These are phyloP conservation scores for Apiospora hydei DNA, from an alignment of 2,329 filamentous ascomycete species.

Conservation along the genomic window DNA sequence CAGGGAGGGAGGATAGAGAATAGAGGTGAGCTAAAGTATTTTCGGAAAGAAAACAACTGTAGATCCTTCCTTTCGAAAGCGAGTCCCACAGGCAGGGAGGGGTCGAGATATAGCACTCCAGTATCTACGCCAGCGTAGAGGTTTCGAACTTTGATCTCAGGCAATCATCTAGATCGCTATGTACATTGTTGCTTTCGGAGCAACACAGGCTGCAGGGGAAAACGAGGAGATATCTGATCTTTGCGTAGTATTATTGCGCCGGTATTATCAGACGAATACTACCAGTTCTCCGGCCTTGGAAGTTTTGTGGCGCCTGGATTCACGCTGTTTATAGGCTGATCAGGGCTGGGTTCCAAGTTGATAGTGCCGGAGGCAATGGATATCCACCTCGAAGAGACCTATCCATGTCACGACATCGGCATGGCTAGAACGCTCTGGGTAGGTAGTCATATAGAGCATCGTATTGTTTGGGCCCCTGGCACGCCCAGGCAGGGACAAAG, in stretches of 20 bases:
- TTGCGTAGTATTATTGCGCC: not conserved
- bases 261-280: conserved; percentile 11
- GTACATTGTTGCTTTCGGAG: not conserved
- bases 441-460: not conserved
- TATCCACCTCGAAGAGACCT: not conserved
- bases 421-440: not conserved
- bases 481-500: not conserved
- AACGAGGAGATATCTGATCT: conserved; percentile 8
- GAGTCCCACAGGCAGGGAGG: not conserved
- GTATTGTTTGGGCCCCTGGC: not conserved
- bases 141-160: not conserved
- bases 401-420: not conserved
- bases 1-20: not conserved
- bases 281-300: not conserved
- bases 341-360: conserved; percentile 5
- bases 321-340: not conserved
- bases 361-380: not conserved
- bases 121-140: conserved; percentile 13
- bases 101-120: not conserved
- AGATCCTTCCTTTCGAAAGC: not conserved
- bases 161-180: not conserved
- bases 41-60: not conserved
- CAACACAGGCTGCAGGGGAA: not conserved
- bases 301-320: not conserved
- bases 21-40: not conserved